Evolutionary conservation across 1,139 yeast genomes (phyloP).

Genomic region (Geotrichum histeridarum): DNA sequence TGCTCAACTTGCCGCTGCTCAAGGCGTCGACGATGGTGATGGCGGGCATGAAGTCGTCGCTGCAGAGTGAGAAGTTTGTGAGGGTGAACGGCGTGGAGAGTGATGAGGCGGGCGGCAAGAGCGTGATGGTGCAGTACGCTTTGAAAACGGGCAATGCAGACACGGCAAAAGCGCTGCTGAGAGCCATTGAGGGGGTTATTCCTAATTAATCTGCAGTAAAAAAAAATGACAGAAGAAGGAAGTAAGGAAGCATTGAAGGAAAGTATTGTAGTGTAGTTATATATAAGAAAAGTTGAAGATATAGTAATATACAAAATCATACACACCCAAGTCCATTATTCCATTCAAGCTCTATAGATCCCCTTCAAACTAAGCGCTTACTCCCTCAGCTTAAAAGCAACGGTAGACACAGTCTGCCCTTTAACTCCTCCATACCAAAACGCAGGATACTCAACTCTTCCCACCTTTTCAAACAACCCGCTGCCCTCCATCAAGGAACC

Average conservation of each 20-base stretch:
- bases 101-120: slow-evolving; percentile 41
- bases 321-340: too few relatives aligned
- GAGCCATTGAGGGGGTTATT: slow-evolving; percentile 41
- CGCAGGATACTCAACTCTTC: slow-evolving; percentile 64
- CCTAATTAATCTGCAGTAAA: neutral
- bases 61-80: slow-evolving; percentile 70
- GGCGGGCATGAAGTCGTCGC: slow-evolving; percentile 81
- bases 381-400: slow-evolving; percentile 50
- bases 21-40: slow-evolving; percentile 52
- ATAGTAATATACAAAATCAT: too few relatives aligned
- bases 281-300: neutral
- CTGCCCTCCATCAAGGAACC: slow-evolving; percentile 47
- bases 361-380: neutral
- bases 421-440: slow-evolving; percentile 83
- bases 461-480: slow-evolving; percentile 51
- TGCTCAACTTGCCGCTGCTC: slow-evolving; percentile 67
- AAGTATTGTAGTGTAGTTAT: neutral
- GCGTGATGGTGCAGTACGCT: slow-evolving; percentile 75
- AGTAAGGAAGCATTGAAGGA: neutral
- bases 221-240: neutral
- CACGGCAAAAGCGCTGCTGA: slow-evolving; percentile 55
- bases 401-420: slow-evolving; percentile 83
- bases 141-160: slow-evolving; percentile 62
- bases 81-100: slow-evolving; percentile 50
- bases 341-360: neutral